Conservation (phyloP, 768 basidiomycete genomes). For the Kwoniella mangroviensis region DNA sequence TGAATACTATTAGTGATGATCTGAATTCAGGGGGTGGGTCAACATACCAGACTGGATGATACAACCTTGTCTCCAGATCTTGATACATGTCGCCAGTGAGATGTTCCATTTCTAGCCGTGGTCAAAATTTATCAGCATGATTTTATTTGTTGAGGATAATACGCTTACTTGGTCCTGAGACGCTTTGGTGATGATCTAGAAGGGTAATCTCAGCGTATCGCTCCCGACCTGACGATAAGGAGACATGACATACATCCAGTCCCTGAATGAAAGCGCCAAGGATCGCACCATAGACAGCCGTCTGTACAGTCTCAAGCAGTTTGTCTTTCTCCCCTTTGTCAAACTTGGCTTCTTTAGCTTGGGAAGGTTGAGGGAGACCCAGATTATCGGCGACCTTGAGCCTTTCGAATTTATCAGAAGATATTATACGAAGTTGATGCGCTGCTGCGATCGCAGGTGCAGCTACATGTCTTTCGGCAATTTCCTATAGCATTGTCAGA, state of each 20-base stretch:
- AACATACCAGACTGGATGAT: constrained; percentile 53
- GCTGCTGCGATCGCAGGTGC: constrained; percentile 55
- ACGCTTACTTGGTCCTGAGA: constrained; percentile 42
- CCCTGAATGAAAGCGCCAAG: constrained; percentile 56
- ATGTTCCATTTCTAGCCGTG: constrained; percentile 46
- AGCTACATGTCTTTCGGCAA: constrained; percentile 53
- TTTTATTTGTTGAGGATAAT: background rate
- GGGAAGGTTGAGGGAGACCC: constrained; percentile 44
- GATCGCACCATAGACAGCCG: constrained; percentile 52
- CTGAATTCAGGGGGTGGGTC: background rate
- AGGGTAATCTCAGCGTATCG: background rate
- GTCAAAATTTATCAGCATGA: background rate
- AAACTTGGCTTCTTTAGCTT: constrained; percentile 20
- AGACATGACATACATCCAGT: constrained; percentile 40
- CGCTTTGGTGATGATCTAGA: constrained; percentile 51
- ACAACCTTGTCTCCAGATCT: constrained; percentile 57
- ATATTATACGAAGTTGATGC: constrained; percentile 56
- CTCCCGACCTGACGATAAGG: too few relatives aligned
- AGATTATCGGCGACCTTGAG: constrained; percentile 48
- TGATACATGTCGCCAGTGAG: constrained; percentile 41
- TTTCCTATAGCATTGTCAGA: constrained; percentile 39
- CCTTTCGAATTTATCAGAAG: constrained; percentile 50
- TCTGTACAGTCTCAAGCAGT: constrained; percentile 44
- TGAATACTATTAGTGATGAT: background rate
- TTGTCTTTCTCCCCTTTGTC: constrained; percentile 28